Evolutionary conservation across 2,329 filamentous ascomycete genomes (phyloP).

Genomic region (Talaromyces albobiverticillius): DNA sequence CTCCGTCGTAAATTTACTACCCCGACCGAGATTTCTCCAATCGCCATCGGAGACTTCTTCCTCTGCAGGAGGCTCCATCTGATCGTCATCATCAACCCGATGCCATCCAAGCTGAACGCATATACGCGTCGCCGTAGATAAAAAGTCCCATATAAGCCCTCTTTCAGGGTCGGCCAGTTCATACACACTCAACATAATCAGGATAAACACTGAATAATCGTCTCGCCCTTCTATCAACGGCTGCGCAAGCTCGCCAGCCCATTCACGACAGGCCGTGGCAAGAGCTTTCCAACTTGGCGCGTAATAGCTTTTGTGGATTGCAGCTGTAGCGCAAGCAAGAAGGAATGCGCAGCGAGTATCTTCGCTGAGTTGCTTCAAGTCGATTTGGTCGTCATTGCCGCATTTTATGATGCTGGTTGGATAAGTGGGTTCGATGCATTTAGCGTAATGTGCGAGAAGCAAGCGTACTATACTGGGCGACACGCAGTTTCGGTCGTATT

Average conservation of each 20-base stretch:
- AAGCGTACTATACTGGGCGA: neutral
- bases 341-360: neutral
- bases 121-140: neutral
- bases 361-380: neutral
- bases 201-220: neutral
- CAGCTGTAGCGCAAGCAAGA: neutral
- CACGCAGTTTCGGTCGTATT: neutral
- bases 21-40: neutral
- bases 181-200: neutral
- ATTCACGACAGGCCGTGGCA: neutral
- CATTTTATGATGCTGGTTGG: neutral
- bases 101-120: neutral
- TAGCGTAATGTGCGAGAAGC: neutral
- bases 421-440: neutral
- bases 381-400: neutral
- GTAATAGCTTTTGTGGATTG: neutral
- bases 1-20: neutral
- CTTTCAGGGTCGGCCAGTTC: neutral
- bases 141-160: neutral
- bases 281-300: neutral
- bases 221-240: neutral
- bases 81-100: neutral
- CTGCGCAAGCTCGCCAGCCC: neutral
- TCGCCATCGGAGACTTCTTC: neutral
- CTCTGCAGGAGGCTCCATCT: no score